Evolutionary conservation across 2,329 filamentous ascomycete species (phyloP).

Genomic region (Hirsutella rhossiliensis): DNA sequence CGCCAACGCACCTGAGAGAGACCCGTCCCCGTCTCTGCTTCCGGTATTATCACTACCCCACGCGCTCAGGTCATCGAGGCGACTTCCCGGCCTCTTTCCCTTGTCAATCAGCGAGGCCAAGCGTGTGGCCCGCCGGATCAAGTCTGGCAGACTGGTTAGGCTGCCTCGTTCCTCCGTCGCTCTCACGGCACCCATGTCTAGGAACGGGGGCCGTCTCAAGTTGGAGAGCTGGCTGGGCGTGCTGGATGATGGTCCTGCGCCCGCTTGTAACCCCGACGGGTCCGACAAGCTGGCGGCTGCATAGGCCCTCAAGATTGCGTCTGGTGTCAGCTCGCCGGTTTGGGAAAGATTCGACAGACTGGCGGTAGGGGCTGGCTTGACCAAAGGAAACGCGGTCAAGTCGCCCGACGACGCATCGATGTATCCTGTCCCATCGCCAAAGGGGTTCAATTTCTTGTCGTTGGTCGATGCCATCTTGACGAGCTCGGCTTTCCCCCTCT

Average conservation of each 20-base stretch:
- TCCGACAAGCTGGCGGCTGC: conserved; percentile 35
- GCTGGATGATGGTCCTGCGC: conserved; percentile 20
- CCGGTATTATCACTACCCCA: conserved; percentile 33
- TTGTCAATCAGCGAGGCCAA: conserved; percentile 81
- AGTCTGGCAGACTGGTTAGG: conserved; percentile 79
- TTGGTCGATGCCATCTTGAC: conserved; percentile 25
- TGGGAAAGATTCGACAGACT: conserved; percentile 6
- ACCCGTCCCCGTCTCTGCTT: conserved; percentile 19
- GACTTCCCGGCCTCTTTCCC: conserved; percentile 54
- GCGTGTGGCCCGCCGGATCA: conserved; percentile 79
- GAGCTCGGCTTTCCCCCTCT: conserved; percentile 44
- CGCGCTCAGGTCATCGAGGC: conserved; percentile 39
- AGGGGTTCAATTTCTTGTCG: conserved; percentile 21
- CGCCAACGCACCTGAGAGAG: neutral
- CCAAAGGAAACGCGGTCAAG: conserved; percentile 26
- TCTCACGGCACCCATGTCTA: conserved; percentile 73
- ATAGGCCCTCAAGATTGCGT: conserved; percentile 37
- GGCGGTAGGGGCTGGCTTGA: conserved; percentile 7
- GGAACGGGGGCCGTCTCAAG: conserved; percentile 53
- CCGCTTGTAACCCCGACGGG: conserved; percentile 19
- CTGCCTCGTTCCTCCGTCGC: conserved; percentile 77
- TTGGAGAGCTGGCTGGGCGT: conserved; percentile 37
- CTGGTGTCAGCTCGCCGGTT: conserved; percentile 21
- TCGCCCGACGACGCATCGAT: conserved; percentile 34
- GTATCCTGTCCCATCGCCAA: conserved; percentile 32